A percentile compares a stretch with the other conserved stretches of the same genome.
Evolutionary conservation across 768 basidiomycete species (phyloP).

Genomic region (Nevesoporus exiguus): DNA sequence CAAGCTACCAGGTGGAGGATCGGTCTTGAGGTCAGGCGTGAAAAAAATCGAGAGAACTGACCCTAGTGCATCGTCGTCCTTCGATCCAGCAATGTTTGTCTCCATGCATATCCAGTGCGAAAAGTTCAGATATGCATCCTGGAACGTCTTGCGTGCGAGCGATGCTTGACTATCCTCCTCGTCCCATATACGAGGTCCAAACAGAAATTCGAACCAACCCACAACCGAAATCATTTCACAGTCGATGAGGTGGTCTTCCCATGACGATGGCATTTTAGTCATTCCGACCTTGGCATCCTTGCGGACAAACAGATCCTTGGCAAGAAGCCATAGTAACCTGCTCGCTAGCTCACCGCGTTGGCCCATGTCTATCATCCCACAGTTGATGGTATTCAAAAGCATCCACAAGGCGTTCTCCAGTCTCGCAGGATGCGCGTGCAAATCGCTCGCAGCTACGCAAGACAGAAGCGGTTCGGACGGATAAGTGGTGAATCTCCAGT

Average conservation of each 20-base stretch:
- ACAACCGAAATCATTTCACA: constrained; percentile 12
- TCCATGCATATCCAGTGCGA: constrained; percentile 19
- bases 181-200: not conserved
- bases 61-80: not conserved
- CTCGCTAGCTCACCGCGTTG: too few species aligned
- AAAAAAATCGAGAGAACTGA: not conserved
- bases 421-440: not conserved
- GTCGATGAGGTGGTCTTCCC: constrained; percentile 5
- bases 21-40: not conserved
- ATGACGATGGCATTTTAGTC: too few species aligned
- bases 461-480: too few species aligned
- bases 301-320: constrained; percentile 3
- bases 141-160: not conserved
- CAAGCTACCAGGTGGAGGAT: not conserved
- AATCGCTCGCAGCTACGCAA: not conserved
- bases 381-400: not conserved
- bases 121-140: constrained; percentile 10
- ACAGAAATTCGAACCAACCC: constrained; percentile 13
- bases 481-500: too few species aligned
- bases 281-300: not conserved
- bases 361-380: constrained; percentile 5
- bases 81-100: not conserved
- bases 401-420: not conserved
- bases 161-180: not conserved
- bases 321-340: constrained; percentile 9